Conservation (phyloP, 345 rosid species). For the Pistacia vera region DNA sequence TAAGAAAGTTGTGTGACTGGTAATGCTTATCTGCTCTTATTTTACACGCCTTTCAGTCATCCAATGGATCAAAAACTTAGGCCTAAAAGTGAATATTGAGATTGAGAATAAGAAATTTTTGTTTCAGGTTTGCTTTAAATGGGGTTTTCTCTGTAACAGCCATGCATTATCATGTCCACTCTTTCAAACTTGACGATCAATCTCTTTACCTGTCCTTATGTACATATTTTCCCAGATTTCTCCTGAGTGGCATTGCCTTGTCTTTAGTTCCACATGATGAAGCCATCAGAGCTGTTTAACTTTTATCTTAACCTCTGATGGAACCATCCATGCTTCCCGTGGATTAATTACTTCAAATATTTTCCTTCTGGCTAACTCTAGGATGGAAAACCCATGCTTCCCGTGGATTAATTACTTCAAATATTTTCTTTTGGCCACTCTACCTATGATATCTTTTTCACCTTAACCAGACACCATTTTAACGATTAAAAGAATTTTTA, state of each 20-base stretch:
- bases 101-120: background rate
- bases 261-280: background rate
- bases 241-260: background rate
- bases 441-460: background rate
- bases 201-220: background rate
- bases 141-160: background rate
- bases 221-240: background rate
- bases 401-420: too few relatives aligned
- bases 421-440: too few relatives aligned
- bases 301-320: background rate
- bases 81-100: background rate
- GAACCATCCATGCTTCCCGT: background rate
- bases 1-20: background rate
- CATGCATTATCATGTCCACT: background rate
- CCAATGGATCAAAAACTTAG: background rate
- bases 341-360: background rate
- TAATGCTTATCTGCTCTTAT: background rate
- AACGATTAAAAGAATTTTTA: background rate
- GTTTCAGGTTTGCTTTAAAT: background rate
- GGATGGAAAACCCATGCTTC: too few relatives aligned
- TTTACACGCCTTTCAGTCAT: background rate
- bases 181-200: background rate
- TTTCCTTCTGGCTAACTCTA: background rate
- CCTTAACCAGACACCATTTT: background rate
- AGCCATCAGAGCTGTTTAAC: background rate